Base-by-base conservation (phyloP, 805 yeast species). In the Torulaspora microellipsoides region DNA sequence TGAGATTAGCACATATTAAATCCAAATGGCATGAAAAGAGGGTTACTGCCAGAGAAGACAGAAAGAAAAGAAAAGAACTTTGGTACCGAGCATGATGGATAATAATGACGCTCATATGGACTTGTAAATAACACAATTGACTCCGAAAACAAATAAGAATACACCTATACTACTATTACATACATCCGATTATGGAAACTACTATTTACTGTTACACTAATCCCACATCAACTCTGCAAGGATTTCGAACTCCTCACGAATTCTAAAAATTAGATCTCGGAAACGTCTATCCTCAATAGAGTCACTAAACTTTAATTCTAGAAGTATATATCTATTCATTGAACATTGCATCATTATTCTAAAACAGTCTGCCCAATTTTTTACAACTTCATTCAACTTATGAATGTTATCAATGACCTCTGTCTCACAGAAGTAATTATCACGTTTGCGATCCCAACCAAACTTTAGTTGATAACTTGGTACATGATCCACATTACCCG, bases 71-170 rank as follows among this genome's bases (percentile, higher is more conserved):
- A 63, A 75, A 72, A 47, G 64, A 72, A 49, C 58, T 72, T 55
- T 83, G 91, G 91, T 75, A 81, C 51, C 71, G 83, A 46, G 80
- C 64, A 8, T 62, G 43, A 46, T 27, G 6, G 20, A 23, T 20
- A 73, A 36, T 17, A 29, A 15, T 20, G 32, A 14, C 12, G 30
- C 15, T 14, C 20, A 11, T 13, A 15, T 27, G 15, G 36, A 34
- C 49, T 14, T 47, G 50, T 47, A 47, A 43, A 47, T 47, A 47
- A 33, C n/a, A 37, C 29, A 34, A 27, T 34, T 27, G 29, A 25
- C 34, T 25, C 27, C 29, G 25, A 34, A 15, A 43, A 23, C 25
- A 31, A 42, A 20, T 20, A 20, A 3, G 25, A 29, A 17, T 34
- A 43, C 42, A 42, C 33, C 31, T 17, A 38, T 14, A 40, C 10